Base-by-base conservation (phyloP, 768 basidiomycete species). In the Naematelia aurantialba region DNA sequence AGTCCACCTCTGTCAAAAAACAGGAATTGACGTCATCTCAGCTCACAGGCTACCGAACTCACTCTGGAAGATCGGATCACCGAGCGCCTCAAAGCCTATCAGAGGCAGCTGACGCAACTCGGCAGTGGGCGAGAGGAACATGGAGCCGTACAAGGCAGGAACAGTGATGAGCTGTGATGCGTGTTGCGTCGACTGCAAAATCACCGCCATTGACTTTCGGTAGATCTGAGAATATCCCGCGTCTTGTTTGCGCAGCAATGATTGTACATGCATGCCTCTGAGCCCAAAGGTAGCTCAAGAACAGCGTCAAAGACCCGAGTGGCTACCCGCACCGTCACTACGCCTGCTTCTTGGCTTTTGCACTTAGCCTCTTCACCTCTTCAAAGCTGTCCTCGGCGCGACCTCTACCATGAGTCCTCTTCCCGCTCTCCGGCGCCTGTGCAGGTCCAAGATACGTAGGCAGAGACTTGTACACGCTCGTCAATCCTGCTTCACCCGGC, bases 391-490 rank as follows among this genome's bases (percentile, higher is more conserved):
- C 52, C 45, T 14, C 30, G 12, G 31, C 61, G 14, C 55, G 50
- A 2, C 61, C 60, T 25, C 73, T 58, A 3, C 77, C 77, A 59
- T 78, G 77, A 46, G 68, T 76, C 45, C 77, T 59, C 63, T 76
- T 77, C 5, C 77, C 77, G 22, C 27, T 27, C 31, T 67, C 62
- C 3, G 51, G 31, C 0, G 53, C 59, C 8, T 59, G 49, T 25
- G 54, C 45, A 1, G 58, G 54, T 12, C 69, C 68, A 4, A 78
- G 60, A 62, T 87, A 87, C 17, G 79, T 81, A 22, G 87, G 85
- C 30, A 87, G 68, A 48, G 85, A 76, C 8, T 82, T 79, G 61
- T 83, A 78, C 1, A 85, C 80, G 52, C 81, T 81, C 22, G 75
- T 82, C 55, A 87, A 69, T 1, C 79, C 75, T 13, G 67, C 60